Evolutionary conservation across 352 stramenopile genomes (phyloP).

Genomic region (Phytophthora rubi): DNA sequence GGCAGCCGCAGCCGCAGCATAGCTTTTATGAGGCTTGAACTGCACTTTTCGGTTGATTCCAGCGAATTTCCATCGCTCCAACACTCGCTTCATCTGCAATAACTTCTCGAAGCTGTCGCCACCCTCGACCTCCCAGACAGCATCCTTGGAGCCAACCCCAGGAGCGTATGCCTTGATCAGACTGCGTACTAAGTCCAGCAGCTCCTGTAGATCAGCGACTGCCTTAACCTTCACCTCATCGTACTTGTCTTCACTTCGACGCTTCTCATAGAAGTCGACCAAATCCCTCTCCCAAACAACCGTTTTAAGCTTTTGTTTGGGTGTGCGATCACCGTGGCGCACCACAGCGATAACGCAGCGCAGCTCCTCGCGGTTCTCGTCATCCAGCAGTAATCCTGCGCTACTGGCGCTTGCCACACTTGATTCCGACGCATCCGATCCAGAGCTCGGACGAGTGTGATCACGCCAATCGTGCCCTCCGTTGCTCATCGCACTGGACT

Average conservation of each 20-base stretch:
- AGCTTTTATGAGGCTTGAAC: constrained; percentile 81
- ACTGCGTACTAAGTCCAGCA: constrained; percentile 80
- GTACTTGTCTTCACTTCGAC: constrained; percentile 73
- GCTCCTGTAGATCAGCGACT: constrained; percentile 78
- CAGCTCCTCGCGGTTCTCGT: constrained; percentile 95
- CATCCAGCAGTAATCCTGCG: constrained; percentile 43
- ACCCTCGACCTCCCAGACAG: constrained; percentile 85
- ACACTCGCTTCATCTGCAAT: constrained; percentile 95
- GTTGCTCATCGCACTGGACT: constrained; percentile 43
- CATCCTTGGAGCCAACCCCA: constrained; percentile 79
- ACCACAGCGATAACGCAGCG: constrained; percentile 99
- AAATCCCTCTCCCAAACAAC: constrained; percentile 88
- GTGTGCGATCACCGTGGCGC: constrained; percentile 98
- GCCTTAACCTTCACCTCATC: constrained; percentile 89
- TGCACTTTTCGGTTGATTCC: constrained; percentile 98
- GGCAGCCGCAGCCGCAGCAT: constrained; percentile 47
- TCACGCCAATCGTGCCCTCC: constrained; percentile 34
- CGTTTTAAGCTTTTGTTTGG: constrained; percentile 99
- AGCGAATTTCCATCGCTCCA: constrained; percentile 97
- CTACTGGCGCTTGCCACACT: constrained; percentile 71
- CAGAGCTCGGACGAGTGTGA: constrained; percentile 61
- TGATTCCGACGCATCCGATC: constrained; percentile 72
- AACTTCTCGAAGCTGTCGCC: constrained; percentile 93
- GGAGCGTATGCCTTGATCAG: constrained; percentile 87
- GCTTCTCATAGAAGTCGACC: constrained; percentile 83